Percentiles rank a stretch among this genome's conserved stretches.
These are phyloP conservation scores for Trichosphaerium sp. DNA, from an alignment of 78 protist species.

Conservation along the genomic window DNA sequence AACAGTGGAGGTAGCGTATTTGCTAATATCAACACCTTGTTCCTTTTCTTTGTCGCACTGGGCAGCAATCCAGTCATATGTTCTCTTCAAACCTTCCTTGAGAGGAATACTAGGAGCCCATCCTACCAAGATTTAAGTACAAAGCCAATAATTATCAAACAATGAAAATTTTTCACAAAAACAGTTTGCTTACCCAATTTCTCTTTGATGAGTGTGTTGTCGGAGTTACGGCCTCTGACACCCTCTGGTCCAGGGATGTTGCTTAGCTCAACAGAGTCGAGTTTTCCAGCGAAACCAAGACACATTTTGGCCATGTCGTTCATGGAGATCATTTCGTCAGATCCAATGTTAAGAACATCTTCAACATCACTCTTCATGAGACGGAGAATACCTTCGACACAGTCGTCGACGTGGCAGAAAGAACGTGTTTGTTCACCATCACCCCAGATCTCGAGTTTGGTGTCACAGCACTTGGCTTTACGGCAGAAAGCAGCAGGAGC, in stretches of 20 bases:
- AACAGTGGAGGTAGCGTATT: too few species aligned
- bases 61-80: too few species aligned
- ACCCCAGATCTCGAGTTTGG: slow-evolving; percentile 81
- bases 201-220: slow-evolving; percentile 59
- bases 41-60: too few species aligned
- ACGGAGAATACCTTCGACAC: slow-evolving; percentile 49
- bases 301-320: slow-evolving; percentile 41
- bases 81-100: too few species aligned
- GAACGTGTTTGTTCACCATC: slow-evolving; percentile 75
- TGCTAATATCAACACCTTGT: too few species aligned
- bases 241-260: slow-evolving; percentile 82
- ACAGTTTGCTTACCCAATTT: too few species aligned
- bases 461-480: slow-evolving; percentile 43
- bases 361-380: slow-evolving; percentile 37
- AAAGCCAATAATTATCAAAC: too few species aligned
- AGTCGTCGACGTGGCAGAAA: slow-evolving; percentile 64
- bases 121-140: too few species aligned
- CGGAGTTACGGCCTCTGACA: slow-evolving; percentile 76
- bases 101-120: too few species aligned
- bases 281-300: not conserved
- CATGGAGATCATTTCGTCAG: slow-evolving; percentile 62
- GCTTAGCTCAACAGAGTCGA: slow-evolving; percentile 12
- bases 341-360: slow-evolving; percentile 70
- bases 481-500: slow-evolving; percentile 85
- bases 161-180: too few species aligned